Conservation (phyloP, 2,329 filamentous ascomycete species). For the Fusarium transvaalense region DNA sequence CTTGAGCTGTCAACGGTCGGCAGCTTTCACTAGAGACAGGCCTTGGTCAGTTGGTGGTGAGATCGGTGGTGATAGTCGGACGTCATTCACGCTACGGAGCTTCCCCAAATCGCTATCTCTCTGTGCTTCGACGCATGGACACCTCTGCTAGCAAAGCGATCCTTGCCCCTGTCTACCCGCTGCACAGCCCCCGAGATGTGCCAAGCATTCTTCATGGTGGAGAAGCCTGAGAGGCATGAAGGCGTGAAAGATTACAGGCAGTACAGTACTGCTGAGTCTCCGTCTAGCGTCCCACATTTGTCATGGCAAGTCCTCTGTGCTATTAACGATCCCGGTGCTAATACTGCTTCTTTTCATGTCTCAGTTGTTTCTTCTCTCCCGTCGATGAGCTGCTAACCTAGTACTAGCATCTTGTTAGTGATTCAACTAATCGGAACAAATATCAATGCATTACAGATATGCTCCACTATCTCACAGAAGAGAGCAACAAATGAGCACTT, state of each 20-base stretch:
- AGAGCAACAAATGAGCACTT: conserved; percentile 36
- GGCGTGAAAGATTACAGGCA: not conserved
- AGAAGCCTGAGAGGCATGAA: not conserved
- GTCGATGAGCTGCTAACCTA: conserved; percentile 6
- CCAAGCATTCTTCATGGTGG: conserved; percentile 42
- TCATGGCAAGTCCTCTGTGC: conserved; percentile 18
- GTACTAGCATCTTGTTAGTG: conserved; percentile 23
- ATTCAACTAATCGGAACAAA: conserved; percentile 31
- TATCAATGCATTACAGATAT: conserved; percentile 30
- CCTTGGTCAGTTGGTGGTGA: conserved; percentile 19
- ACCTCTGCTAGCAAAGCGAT: conserved; percentile 27
- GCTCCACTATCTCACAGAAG: conserved; percentile 41
- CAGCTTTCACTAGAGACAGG: conserved; percentile 8
- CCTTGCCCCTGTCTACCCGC: conserved; percentile 45
- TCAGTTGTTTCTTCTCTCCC: conserved; percentile 27
- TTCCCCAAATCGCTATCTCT: conserved; percentile 36
- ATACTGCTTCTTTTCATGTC: conserved; percentile 25
- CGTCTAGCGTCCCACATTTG: conserved; percentile 37
- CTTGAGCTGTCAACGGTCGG: conserved; percentile 25
- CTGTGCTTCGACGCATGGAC: conserved; percentile 29
- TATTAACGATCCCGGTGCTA: conserved; percentile 12
- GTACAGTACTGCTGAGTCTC: conserved; percentile 25
- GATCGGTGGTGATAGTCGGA: conserved; percentile 13
- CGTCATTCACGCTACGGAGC: conserved; percentile 38
- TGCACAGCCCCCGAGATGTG: conserved; percentile 50